A percentile compares a stretch with the other conserved stretches of the same genome.
Evolutionary conservation across 1,284 basidiomycete species (phyloP).

Genomic region (Gymnopus androsaceus): DNA sequence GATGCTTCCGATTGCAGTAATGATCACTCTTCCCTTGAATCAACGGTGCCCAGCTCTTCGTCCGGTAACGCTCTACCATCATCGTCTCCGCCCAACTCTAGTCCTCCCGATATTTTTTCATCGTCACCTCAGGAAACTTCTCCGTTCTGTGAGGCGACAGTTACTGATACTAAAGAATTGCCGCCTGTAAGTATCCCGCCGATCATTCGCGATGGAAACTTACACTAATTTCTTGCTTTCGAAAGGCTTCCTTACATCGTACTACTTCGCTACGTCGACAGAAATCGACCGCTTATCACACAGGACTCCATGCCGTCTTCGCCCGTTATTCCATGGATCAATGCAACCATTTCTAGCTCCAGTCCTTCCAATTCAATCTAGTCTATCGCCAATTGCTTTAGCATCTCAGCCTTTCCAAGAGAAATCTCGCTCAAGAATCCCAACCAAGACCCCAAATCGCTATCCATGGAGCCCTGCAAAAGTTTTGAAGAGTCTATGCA

Average conservation of each 20-base stretch:
- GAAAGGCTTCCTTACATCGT: background rate
- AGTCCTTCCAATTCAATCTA: background rate
- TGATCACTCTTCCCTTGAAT: background rate
- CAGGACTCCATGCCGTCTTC: too few relatives aligned
- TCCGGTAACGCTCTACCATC: conserved; percentile 20
- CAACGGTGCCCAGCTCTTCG: conserved; percentile 1
- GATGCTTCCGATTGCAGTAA: background rate
- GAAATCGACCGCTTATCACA: too few relatives aligned
- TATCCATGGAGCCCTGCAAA: background rate
- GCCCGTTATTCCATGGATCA: background rate
- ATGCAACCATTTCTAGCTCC: background rate
- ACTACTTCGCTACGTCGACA: background rate
- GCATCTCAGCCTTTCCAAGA: too few relatives aligned
- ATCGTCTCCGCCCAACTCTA: conserved; percentile 51
- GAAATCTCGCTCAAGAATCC: background rate
- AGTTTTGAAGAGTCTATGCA: background rate
- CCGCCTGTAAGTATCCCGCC: background rate
- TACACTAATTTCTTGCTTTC: background rate
- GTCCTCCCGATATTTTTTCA: conserved; percentile 45
- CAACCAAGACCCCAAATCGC: background rate
- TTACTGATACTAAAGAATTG: background rate
- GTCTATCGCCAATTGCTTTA: background rate
- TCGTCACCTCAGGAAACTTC: conserved; percentile 39
- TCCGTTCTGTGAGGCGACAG: background rate
- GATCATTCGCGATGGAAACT: background rate